Percentiles rank a stretch among this genome's conserved stretches.
Conservation (phyloP, 345 rosid species). For the Bruguiera sexangula region DNA sequence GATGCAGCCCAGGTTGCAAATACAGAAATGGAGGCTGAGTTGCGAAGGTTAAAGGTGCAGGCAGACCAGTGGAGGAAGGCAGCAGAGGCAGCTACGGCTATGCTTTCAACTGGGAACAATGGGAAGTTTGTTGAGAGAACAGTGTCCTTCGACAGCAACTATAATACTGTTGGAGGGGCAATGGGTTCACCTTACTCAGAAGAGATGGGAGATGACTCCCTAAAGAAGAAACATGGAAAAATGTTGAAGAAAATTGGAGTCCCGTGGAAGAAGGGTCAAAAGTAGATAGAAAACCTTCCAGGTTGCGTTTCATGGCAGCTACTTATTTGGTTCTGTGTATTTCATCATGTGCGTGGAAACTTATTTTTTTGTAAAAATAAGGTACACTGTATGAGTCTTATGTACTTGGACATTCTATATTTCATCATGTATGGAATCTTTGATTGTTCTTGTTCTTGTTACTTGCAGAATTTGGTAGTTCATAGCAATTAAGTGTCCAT, state of each 20-base stretch:
- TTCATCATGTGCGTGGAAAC: too few relatives aligned
- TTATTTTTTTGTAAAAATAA: too few relatives aligned
- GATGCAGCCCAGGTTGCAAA: constrained; percentile 72
- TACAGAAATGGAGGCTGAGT: constrained; percentile 74
- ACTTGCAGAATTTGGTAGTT: too few relatives aligned
- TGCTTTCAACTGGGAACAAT: constrained; percentile 68
- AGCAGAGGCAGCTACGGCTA: constrained; percentile 89
- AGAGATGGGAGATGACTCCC: constrained; percentile 76
- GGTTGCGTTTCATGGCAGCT: too few relatives aligned
- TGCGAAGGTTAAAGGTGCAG: constrained; percentile 90
- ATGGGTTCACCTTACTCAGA: constrained; percentile 67
- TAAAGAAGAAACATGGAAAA: constrained; percentile 85
- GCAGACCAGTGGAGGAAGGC: constrained; percentile 99
- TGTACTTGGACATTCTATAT: too few relatives aligned
- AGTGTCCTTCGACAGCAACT: constrained; percentile 55
- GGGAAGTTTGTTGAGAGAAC: constrained; percentile 66
- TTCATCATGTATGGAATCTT: too few relatives aligned
- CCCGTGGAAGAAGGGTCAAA: constrained; percentile 82
- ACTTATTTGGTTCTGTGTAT: too few relatives aligned
- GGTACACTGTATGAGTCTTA: too few relatives aligned
- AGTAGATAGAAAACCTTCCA: constrained; percentile 17
- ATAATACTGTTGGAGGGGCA: constrained; percentile 36
- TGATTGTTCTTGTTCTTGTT: too few relatives aligned
- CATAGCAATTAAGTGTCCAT: too few relatives aligned
- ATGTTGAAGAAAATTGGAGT: constrained; percentile 89